A percentile compares a stretch with the other conserved stretches of the same genome.
These are phyloP conservation scores for Phoma sp. DNA, from an alignment of 2,329 filamentous ascomycete species.

Conservation along the genomic window DNA sequence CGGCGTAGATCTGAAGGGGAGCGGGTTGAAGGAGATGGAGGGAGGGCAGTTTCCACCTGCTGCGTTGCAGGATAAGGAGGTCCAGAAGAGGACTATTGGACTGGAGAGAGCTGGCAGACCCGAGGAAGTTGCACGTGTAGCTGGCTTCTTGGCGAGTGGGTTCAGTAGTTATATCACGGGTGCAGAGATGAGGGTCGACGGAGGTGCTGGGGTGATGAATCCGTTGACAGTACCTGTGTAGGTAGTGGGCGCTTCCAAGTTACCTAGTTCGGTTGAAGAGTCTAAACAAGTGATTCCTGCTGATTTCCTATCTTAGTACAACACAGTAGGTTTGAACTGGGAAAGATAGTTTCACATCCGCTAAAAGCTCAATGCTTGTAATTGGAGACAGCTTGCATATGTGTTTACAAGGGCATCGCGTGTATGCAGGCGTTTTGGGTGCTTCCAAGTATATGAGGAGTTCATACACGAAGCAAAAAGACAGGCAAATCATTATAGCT, in stretches of 20 bases:
- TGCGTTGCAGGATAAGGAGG: constrained; percentile 57
- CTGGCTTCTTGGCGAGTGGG: constrained; percentile 67
- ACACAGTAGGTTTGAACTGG: too few relatives aligned
- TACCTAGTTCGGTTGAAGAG: background rate
- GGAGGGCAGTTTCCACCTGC: constrained; percentile 63
- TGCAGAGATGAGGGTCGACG: constrained; percentile 67
- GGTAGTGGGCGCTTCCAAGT: background rate
- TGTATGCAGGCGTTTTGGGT: too few relatives aligned
- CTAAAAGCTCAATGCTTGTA: too few relatives aligned
- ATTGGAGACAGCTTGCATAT: too few relatives aligned
- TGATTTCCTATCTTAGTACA: too few relatives aligned
- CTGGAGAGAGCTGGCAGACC: constrained; percentile 64
- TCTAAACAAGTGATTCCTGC: too few relatives aligned
- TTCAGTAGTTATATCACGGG: constrained; percentile 70
- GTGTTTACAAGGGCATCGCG: too few relatives aligned
- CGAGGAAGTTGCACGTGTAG: constrained; percentile 65
- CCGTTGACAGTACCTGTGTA: constrained; percentile 48
- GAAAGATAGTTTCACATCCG: too few relatives aligned
- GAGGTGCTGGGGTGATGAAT: constrained; percentile 58
- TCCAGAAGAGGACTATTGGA: constrained; percentile 60
- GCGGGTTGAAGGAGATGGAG: constrained; percentile 52
- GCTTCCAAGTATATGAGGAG: too few relatives aligned
- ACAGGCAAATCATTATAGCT: too few relatives aligned
- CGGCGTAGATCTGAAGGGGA: constrained; percentile 52
- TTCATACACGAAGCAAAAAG: too few relatives aligned